Evolutionary conservation across 2,329 filamentous ascomycete species (phyloP).

Genomic region (Talaromyces sp.): DNA sequence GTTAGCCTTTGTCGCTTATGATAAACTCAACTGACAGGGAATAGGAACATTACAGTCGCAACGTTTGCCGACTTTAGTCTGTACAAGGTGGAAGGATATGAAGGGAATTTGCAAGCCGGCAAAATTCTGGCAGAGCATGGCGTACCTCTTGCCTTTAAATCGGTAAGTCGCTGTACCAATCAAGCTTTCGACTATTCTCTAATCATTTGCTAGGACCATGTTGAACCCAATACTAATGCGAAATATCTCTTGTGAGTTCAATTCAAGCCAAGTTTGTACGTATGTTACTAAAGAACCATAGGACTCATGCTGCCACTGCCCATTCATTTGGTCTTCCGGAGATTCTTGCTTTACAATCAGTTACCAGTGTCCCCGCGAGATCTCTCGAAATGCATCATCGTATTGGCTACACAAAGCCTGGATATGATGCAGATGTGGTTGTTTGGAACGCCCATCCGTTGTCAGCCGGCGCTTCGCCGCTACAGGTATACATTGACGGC

Average conservation of each 20-base stretch:
- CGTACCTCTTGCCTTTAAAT: slow-evolving; percentile 69
- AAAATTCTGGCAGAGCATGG: slow-evolving; percentile 65
- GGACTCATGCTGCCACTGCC: slow-evolving; percentile 51
- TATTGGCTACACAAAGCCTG: slow-evolving; percentile 61
- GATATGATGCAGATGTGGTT: slow-evolving; percentile 62
- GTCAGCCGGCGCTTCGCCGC: slow-evolving; percentile 58
- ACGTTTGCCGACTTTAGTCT: slow-evolving; percentile 71
- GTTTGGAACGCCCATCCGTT: slow-evolving; percentile 65
- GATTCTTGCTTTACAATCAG: slow-evolving; percentile 58
- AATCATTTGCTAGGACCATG: slow-evolving; percentile 33
- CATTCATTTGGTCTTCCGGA: slow-evolving; percentile 61
- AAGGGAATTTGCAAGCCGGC: slow-evolving; percentile 64
- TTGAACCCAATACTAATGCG: slow-evolving; percentile 36
- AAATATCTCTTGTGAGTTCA: slow-evolving; percentile 42
- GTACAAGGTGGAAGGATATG: slow-evolving; percentile 67
- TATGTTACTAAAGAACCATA: neutral
- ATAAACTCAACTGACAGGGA: slow-evolving; percentile 47
- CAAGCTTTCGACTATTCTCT: neutral
- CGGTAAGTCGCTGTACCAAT: slow-evolving; percentile 28
- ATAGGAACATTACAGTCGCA: slow-evolving; percentile 54
- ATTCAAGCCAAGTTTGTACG: neutral
- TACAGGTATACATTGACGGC: slow-evolving; percentile 65
- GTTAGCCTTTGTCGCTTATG: neutral
- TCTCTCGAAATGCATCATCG: slow-evolving; percentile 58
- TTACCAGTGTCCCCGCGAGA: slow-evolving; percentile 60